A percentile compares a stretch with the other conserved stretches of the same genome.
Conservation (phyloP, 306 rosid species). For the Geum urbanum region DNA sequence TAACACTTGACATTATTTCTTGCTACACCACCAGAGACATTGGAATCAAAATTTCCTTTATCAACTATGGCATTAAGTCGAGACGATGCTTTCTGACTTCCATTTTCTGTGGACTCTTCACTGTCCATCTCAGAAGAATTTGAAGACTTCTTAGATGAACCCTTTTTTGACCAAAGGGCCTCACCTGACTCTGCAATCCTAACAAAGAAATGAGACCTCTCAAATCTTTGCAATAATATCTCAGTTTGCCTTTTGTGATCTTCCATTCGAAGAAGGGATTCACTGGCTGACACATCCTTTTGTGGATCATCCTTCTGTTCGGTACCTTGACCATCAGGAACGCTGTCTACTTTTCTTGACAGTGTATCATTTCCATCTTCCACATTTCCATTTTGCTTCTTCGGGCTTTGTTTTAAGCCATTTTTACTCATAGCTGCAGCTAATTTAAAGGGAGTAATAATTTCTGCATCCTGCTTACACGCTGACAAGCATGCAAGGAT, state of each 20-base stretch:
- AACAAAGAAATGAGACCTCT: slow-evolving; percentile 87
- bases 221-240: slow-evolving; percentile 59
- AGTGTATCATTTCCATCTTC: slow-evolving; percentile 37
- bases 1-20: slow-evolving; percentile 71
- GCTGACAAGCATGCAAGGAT: slow-evolving; percentile 95
- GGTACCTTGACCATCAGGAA: slow-evolving; percentile 38
- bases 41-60: slow-evolving; percentile 71
- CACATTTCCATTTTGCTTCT: slow-evolving; percentile 45
- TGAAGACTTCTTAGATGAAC: slow-evolving; percentile 26
- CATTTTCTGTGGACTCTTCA: slow-evolving; percentile 26
- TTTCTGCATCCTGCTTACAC: slow-evolving; percentile 69
- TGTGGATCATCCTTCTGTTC: slow-evolving; percentile 33
- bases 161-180: slow-evolving; percentile 76
- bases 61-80: slow-evolving; percentile 54
- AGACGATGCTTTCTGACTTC: slow-evolving; percentile 39
- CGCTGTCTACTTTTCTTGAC: slow-evolving; percentile 35
- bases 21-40: slow-evolving; percentile 70
- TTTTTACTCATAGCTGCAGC: slow-evolving; percentile 66
- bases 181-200: slow-evolving; percentile 75
- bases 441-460: slow-evolving; percentile 70
- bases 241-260: slow-evolving; percentile 62
- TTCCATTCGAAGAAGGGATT: slow-evolving; percentile 65
- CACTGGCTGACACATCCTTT: slow-evolving; percentile 47
- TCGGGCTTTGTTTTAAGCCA: slow-evolving; percentile 47
- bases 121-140: slow-evolving; percentile 32